Base-by-base conservation (phyloP, 768 basidiomycete species). In the Kockovaella imperatae region DNA sequence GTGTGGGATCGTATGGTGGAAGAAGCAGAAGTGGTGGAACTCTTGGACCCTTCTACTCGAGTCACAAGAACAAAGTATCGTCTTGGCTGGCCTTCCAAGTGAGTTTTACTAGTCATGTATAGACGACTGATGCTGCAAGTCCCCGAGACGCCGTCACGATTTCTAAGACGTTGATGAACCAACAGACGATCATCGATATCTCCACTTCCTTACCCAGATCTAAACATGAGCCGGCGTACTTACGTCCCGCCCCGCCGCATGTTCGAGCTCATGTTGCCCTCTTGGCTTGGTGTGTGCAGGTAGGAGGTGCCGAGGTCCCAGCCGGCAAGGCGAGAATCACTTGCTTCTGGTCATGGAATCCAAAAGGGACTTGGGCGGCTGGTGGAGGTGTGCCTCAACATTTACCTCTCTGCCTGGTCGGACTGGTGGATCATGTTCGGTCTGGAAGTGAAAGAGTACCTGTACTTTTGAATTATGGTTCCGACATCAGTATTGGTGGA, bases 21-120 rank as follows among this genome's bases (percentile, higher is more conserved):
- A 56, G 79, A 81, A 38, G 82, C 88, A 0, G 80, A 80, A 56
- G 73, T 88, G 14, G 73, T 96, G 32, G 90, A 96, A 71, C 76
- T 87, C 73, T 79, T 93, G 48, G 91, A 95, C 71, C 80, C 80
- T 32, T 78, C 79, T 53, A 93, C 88, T 6, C 76, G 89, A 51
- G 84, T 99, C 62, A 78, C 79, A 18, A 88, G 86, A 74, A 95
- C 89, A 0, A 86, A 88, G 54, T 96, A 87, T 67, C 82, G 83
- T 5, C 73, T 99, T 8, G 93, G 93, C 1, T 99, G 93, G 93
- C 93, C 93, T 48, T 90, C 89, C 48, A 90, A 84, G 90, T 93
- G 65, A 62, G 87, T 78, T 10, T n/a, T n/a, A 10, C 14, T 8
- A 23, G 10, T 6, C 4, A 3, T 5, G 31, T 40, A 15, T 15